Evolutionary conservation across 192 early-diverging fungal genomes (phyloP), one percentile per base, ranked within the genome.

Genomic region (Haplosporangium gracile): DNA sequence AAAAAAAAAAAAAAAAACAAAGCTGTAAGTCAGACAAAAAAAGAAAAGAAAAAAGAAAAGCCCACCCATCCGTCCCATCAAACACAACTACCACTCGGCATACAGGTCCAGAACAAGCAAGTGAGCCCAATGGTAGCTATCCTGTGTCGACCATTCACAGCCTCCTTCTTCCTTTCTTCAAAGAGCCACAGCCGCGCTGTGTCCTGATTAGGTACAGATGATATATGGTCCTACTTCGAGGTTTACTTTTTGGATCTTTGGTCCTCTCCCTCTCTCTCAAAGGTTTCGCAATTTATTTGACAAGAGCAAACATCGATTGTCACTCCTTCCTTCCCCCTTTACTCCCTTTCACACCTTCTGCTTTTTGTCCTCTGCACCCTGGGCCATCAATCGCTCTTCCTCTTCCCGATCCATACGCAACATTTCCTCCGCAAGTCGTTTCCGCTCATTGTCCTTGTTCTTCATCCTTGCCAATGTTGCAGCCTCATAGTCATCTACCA

Each of bases 381-480:
- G 32, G 38, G 38, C 29, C 65, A 68, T 36, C 5, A 55, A 70
- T 22, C 70, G 75, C 63, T 86, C 84, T 24, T 86, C 84, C 34
- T 86, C 84, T 39, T 80, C 84, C 51, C 60, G 74, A 53, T 86
- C 84, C 60, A 60, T 26, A 4, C 84, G 49, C 36, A 86, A 49
- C 75, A 86, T 82, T 73, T 89, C 80, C 63, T 88, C 80, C 26
- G 76, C 83, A 10, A 85, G 72, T 65, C 89, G 69, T 53, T 89
- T 89, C 45, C 89, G 74, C 49, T 90, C 90, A 3, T 76, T 88
- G 63, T 89, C 84, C 29, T 72, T 86, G 53, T 24, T 88, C 69
- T 79, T 82, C 74, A 90, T 82, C 80, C 84, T 88, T 75, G 90
- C 88, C 18, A 92, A 57, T 8, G 89, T 90, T 42, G 90, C 80